phyloP scores from a whole-genome alignment of 2,329 filamentous ascomycete species.

The Bipolaris victoriae region DNA sequence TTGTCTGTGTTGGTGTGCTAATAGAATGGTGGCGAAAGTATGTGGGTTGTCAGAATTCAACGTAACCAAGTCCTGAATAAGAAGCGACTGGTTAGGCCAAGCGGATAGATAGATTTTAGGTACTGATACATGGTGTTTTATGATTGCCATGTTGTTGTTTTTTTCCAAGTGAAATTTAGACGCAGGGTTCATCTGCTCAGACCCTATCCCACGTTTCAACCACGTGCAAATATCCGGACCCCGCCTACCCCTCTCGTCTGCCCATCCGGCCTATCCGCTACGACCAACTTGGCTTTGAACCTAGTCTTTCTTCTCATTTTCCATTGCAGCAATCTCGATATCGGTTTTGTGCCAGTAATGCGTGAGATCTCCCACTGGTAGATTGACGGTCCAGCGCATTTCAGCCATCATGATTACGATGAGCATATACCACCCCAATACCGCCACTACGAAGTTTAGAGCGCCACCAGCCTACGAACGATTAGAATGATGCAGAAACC shows the following conservation, averaged over 20 bases:
- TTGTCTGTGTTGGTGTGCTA: no score
- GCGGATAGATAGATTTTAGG: neutral
- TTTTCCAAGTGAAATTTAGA: neutral
- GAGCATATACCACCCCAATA: slow-evolving; percentile 61
- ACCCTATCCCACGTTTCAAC: neutral
- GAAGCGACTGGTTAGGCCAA: neutral
- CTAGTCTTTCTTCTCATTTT: slow-evolving; percentile 38
- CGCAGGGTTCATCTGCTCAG: neutral
- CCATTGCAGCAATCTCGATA: slow-evolving; percentile 34
- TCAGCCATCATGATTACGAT: slow-evolving; percentile 62
- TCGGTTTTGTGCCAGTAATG: slow-evolving; percentile 54
- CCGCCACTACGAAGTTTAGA: slow-evolving; percentile 54
- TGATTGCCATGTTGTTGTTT: neutral
- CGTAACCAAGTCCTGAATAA: no score
- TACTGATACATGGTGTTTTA: neutral
- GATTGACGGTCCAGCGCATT: slow-evolving; percentile 57
- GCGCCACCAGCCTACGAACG: slow-evolving; percentile 43
- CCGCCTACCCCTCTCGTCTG: neutral
- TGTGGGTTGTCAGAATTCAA: neutral
- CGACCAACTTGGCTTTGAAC: no score
- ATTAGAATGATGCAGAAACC: slow-evolving; percentile 4
- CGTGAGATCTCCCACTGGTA: slow-evolving; percentile 60
- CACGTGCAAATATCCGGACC: neutral
- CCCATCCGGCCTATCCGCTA: neutral
- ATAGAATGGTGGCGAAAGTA: neutral